Evolutionary conservation across 768 basidiomycete genomes (phyloP).

Genomic region (Pulveroboletus sp.): DNA sequence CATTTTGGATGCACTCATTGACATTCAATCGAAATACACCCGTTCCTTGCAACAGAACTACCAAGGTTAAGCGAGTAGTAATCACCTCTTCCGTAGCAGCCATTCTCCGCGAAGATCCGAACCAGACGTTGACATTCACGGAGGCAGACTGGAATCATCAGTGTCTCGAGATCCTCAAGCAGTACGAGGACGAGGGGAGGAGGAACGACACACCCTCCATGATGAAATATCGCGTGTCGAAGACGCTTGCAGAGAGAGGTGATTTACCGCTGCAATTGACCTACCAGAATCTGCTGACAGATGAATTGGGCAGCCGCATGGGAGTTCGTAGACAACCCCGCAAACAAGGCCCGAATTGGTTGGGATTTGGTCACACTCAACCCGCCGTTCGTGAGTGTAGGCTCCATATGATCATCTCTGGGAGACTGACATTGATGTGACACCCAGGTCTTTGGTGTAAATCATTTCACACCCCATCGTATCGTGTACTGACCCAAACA

Average conservation of each 20-base stretch:
- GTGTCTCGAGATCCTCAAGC: conserved; percentile 34
- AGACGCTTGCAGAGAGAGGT: conserved; percentile 64
- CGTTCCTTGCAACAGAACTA: too few relatives aligned
- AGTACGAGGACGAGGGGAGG: conserved; percentile 46
- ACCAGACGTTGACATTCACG: conserved; percentile 32
- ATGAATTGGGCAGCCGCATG: conserved; percentile 40
- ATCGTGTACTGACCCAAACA: too few relatives aligned
- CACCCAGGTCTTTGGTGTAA: conserved; percentile 30
- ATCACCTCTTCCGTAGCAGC: conserved; percentile 62
- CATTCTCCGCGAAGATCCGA: conserved; percentile 32
- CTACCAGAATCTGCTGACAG: background rate
- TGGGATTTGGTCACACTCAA: conserved; percentile 41
- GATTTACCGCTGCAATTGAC: background rate
- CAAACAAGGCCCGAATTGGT: conserved; percentile 29
- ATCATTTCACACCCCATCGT: too few relatives aligned
- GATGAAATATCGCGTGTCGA: conserved; percentile 55
- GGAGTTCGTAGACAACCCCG: conserved; percentile 35
- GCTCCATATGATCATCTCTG: too few relatives aligned
- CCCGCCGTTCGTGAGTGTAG: conserved; percentile 36
- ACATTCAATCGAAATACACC: too few relatives aligned
- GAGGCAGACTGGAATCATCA: conserved; percentile 63
- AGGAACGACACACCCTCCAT: conserved; percentile 31
- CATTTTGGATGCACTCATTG: too few relatives aligned
- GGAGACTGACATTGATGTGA: background rate
- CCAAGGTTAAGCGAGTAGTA: conserved; percentile 60